Evolutionary conservation across 352 stramenopile species (phyloP).

Genomic region (Globisporangium apiculatum): DNA sequence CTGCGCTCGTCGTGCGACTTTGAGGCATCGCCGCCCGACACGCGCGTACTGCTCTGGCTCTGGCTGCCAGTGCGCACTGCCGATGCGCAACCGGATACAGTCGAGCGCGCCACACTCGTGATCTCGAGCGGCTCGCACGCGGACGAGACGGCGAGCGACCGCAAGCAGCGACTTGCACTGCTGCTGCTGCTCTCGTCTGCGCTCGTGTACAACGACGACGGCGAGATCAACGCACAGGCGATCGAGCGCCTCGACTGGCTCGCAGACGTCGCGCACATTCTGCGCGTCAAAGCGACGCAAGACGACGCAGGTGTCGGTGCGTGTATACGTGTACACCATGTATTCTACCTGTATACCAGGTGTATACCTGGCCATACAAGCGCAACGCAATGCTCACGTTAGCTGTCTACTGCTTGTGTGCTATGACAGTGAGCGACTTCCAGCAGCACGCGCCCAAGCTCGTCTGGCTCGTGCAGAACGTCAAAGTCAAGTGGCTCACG

Average conservation of each 20-base stretch:
- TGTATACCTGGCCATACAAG: not conserved
- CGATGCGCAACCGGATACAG: too few relatives aligned
- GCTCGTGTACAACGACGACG: constrained; percentile 52
- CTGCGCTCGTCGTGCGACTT: constrained; percentile 23
- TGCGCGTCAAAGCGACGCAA: constrained; percentile 51
- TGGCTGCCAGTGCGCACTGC: constrained; percentile 14
- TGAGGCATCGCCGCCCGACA: constrained; percentile 1
- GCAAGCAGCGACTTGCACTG: constrained; percentile 20
- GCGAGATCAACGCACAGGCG: constrained; percentile 35
- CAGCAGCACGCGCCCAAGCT: constrained; percentile 44
- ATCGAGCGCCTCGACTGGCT: constrained; percentile 48
- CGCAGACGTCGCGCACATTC: constrained; percentile 20
- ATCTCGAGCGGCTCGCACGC: constrained; percentile 15
- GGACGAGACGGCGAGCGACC: constrained; percentile 7
- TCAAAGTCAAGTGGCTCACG: constrained; percentile 67
- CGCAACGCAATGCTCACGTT: not conserved
- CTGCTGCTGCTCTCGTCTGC: constrained; percentile 53
- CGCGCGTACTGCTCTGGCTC: constrained; percentile 40
- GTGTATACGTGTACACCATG: constrained; percentile 6
- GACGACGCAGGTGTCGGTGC: constrained; percentile 48
- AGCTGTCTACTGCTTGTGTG: not conserved
- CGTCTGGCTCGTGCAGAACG: constrained; percentile 55
- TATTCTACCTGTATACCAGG: not conserved
- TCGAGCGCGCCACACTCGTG: constrained; percentile 15
- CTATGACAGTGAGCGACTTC: constrained; percentile 28